These are phyloP conservation scores for Lentinus polychrous DNA, from an alignment of 1,284 basidiomycete genomes.

Conservation along the genomic window DNA sequence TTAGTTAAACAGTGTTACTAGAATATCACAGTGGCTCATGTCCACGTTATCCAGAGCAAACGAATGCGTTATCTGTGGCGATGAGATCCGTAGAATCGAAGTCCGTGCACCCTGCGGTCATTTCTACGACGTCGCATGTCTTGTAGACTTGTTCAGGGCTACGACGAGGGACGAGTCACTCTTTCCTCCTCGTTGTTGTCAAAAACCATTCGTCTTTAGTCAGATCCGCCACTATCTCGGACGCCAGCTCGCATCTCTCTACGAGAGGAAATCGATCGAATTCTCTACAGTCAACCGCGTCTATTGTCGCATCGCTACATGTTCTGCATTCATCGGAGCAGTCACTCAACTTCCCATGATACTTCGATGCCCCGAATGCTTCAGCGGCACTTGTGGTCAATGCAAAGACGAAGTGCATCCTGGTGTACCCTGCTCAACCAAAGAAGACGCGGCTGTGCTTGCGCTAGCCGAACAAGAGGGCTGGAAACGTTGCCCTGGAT, in stretches of 20 bases:
- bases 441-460: constrained; percentile 32
- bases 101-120: constrained; percentile 31
- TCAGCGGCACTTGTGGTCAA: constrained; percentile 29
- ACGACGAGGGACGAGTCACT: constrained; percentile 35
- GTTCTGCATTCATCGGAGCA: constrained; percentile 48
- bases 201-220: constrained; percentile 23
- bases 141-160: constrained; percentile 29
- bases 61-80: constrained; percentile 27
- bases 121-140: constrained; percentile 30
- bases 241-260: constrained; percentile 16
- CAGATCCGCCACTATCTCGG: constrained; percentile 21
- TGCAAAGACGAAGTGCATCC: constrained; percentile 38
- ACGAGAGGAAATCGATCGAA: constrained; percentile 29
- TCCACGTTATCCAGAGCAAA: neutral
- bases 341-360: constrained; percentile 14
- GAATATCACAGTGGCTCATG: no score
- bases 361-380: constrained; percentile 33
- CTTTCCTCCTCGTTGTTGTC: constrained; percentile 38
- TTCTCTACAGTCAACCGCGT: constrained; percentile 31
- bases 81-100: constrained; percentile 17
- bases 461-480: constrained; percentile 35
- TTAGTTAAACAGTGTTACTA: no score
- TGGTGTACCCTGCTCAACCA: constrained; percentile 15
- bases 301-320: constrained; percentile 35
- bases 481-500: constrained; percentile 38